Conservation (phyloP, 805 yeast species). For the Grigorovia transvaalensis region DNA sequence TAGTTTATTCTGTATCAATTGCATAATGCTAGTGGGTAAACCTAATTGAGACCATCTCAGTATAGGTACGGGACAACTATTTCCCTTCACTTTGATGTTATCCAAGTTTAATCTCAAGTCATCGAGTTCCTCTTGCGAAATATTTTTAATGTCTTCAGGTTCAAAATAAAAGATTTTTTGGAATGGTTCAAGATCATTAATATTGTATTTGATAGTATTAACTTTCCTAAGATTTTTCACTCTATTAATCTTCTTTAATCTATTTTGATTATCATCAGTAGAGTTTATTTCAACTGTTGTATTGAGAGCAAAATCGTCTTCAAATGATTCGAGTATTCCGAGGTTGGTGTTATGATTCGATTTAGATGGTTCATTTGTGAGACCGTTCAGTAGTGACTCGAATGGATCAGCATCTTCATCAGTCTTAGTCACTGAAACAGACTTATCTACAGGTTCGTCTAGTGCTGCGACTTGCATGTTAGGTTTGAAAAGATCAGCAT, state of each 20-base stretch:
- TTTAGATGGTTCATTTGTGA: background rate
- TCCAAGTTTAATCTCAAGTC: constrained; percentile 44
- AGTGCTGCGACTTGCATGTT: background rate
- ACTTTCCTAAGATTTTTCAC: constrained; percentile 32
- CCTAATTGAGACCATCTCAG: constrained; percentile 76
- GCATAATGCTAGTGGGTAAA: constrained; percentile 47
- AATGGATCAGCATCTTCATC: constrained; percentile 32
- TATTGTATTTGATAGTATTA: constrained; percentile 18
- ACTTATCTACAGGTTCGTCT: background rate
- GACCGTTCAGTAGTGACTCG: constrained; percentile 35
- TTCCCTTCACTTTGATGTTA: constrained; percentile 59
- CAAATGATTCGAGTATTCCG: constrained; percentile 8
- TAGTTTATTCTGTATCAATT: constrained; percentile 40
- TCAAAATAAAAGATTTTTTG: constrained; percentile 54
- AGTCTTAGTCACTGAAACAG: background rate
- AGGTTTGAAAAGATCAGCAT: background rate
- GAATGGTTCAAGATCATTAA: constrained; percentile 40
- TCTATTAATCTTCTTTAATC: constrained; percentile 29
- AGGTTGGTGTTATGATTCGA: background rate
- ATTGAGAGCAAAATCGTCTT: constrained; percentile 9
- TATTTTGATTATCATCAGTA: constrained; percentile 26
- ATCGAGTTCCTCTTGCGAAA: constrained; percentile 47
- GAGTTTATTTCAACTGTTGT: constrained; percentile 20
- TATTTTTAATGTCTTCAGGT: constrained; percentile 39
- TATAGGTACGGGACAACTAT: constrained; percentile 52